Conservation (phyloP, 176 grass and related monocot genomes). For the Tillandsia leiboldiana region DNA sequence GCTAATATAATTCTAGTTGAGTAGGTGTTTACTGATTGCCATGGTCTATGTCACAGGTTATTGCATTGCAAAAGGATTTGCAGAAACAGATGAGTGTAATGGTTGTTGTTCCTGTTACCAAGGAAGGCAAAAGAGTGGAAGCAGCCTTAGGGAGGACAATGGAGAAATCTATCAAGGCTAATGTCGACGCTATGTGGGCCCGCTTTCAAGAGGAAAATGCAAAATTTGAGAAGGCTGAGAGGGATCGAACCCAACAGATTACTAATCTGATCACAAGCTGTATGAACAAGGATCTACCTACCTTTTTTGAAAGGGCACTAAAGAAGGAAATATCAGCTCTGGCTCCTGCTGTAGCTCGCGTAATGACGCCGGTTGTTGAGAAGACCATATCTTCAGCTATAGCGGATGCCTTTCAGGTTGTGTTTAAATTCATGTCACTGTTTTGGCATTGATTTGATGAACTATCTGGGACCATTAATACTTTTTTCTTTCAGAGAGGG, state of each 20-base stretch:
- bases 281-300: slow-evolving; percentile 67
- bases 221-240: slow-evolving; percentile 70
- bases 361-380: slow-evolving; percentile 59
- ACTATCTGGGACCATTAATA: slow-evolving; percentile 13
- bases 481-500: slow-evolving; percentile 43
- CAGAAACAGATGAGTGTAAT: slow-evolving; percentile 73
- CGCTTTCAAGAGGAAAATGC: slow-evolving; percentile 76
- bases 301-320: slow-evolving; percentile 53
- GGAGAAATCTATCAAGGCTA: slow-evolving; percentile 81
- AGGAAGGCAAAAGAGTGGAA: slow-evolving; percentile 85
- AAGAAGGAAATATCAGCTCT: slow-evolving; percentile 76
- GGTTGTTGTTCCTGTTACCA: slow-evolving; percentile 51
- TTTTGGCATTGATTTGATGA: slow-evolving; percentile 9
- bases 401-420: slow-evolving; percentile 84
- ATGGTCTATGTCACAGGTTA: slow-evolving; percentile 42
- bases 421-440: slow-evolving; percentile 24
- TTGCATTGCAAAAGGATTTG: slow-evolving; percentile 58
- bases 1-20: background rate
- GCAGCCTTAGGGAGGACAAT: slow-evolving; percentile 55
- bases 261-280: slow-evolving; percentile 53
- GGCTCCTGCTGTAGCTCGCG: slow-evolving; percentile 57
- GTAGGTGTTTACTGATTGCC: background rate
- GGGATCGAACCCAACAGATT: slow-evolving; percentile 66
- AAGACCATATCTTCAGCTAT: slow-evolving; percentile 66
- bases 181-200: slow-evolving; percentile 76